Percentiles rank a stretch among this genome's conserved stretches.
These are phyloP conservation scores for Talaromyces stipitatus DNA, from an alignment of 495 filamentous ascomycete genomes.

Conservation along the genomic window DNA sequence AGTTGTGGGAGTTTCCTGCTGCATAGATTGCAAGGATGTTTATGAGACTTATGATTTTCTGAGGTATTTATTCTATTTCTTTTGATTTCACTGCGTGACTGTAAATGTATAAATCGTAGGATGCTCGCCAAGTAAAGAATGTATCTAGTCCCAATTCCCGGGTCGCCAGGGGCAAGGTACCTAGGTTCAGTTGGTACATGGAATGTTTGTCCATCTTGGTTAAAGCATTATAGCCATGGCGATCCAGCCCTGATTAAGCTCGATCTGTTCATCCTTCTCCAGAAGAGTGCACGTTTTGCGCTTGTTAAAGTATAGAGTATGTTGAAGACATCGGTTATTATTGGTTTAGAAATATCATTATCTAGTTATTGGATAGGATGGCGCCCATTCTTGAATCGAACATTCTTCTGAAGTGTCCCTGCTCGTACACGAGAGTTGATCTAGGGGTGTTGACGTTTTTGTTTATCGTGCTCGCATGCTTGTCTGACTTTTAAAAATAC, in stretches of 20 bases:
- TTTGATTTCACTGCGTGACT: too few species aligned
- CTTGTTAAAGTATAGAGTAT: neutral
- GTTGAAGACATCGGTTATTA: neutral
- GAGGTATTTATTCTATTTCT: too few species aligned
- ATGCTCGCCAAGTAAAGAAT: neutral
- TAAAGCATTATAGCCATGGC: neutral
- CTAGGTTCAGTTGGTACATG: too few species aligned
- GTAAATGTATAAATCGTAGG: neutral
- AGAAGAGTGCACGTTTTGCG: neutral
- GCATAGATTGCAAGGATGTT: neutral
- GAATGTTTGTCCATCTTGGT: neutral
- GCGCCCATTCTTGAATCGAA: neutral
- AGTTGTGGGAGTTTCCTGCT: slow-evolving; percentile 29
- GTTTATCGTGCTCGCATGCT: neutral
- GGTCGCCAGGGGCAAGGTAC: neutral
- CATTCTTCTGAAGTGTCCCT: neutral
- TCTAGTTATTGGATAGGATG: neutral
- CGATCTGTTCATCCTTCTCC: neutral
- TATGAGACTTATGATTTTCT: neutral
- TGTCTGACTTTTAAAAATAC: neutral
- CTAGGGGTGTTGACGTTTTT: neutral
- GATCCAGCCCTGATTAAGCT: neutral
- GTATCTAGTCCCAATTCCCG: neutral
- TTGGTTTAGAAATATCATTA: neutral
- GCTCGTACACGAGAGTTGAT: neutral